These are phyloP conservation scores for Lachnellula willkommii DNA, from an alignment of 2,329 filamentous ascomycete species.

Conservation along the genomic window DNA sequence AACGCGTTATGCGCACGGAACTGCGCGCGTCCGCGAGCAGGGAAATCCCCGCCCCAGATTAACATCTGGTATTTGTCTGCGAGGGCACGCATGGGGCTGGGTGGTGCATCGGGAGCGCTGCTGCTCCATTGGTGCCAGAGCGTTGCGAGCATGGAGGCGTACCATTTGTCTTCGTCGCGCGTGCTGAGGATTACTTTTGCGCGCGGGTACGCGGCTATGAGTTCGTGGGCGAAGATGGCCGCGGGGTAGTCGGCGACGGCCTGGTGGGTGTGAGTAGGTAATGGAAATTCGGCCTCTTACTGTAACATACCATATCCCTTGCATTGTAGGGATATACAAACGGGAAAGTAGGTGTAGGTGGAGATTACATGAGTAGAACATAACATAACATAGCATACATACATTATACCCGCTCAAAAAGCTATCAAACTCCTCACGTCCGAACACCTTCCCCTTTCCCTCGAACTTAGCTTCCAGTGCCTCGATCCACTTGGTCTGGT, in stretches of 20 bases:
- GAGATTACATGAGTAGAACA: neutral
- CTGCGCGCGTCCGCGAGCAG: conserved; percentile 3
- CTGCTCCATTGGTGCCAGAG: conserved; percentile 4
- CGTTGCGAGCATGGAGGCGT: conserved; percentile 8
- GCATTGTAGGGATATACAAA: too few relatives aligned
- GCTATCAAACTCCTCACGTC: conserved; percentile 8
- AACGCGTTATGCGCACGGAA: conserved; percentile 10
- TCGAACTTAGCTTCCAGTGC: conserved; percentile 9
- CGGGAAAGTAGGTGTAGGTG: too few relatives aligned
- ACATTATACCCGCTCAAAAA: conserved; percentile 7
- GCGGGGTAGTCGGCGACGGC: conserved; percentile 31
- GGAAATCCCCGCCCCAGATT: conserved; percentile 7
- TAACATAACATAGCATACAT: neutral
- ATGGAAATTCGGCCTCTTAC: too few relatives aligned
- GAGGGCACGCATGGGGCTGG: neutral
- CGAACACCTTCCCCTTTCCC: conserved; percentile 1
- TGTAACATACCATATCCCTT: too few relatives aligned
- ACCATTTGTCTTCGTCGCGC: conserved; percentile 17
- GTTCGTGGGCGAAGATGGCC: conserved; percentile 28
- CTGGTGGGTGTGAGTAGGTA: neutral
- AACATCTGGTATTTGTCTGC: neutral
- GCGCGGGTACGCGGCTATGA: conserved; percentile 17
- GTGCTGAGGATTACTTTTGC: conserved; percentile 18
- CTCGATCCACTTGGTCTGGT: conserved; percentile 4
- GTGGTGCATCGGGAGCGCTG: too few relatives aligned